phyloP scores from a whole-genome alignment of 2,329 filamentous ascomycete genomes.

The Rachicladosporium sp. region DNA sequence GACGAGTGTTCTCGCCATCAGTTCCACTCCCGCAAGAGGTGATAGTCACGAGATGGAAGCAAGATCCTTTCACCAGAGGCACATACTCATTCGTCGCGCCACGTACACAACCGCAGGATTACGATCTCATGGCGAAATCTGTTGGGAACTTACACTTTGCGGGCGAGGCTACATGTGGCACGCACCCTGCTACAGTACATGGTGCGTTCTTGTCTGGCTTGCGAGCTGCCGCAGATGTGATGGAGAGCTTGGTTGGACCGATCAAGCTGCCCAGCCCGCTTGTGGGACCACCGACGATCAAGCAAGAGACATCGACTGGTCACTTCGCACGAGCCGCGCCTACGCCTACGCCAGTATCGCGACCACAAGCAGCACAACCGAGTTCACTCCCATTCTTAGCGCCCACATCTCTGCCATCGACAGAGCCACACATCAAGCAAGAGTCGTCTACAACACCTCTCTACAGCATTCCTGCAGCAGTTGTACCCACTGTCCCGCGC shows the following conservation, averaged over 20 bases:
- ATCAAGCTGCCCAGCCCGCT: conserved; percentile 67
- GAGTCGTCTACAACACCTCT: conserved; percentile 8
- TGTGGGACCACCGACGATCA: conserved; percentile 43
- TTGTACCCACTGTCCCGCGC: conserved; percentile 11
- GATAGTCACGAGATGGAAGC: conserved; percentile 84
- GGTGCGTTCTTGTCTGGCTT: conserved; percentile 91
- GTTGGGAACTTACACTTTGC: conserved; percentile 89
- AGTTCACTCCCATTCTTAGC: not conserved
- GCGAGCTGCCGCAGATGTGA: conserved; percentile 73
- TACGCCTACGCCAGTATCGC: conserved; percentile 1
- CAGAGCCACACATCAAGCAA: conserved; percentile 14
- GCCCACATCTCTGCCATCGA: not conserved
- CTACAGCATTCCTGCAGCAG: conserved; percentile 3
- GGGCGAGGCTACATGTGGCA: conserved; percentile 90
- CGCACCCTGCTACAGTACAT: conserved; percentile 92
- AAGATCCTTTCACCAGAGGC: conserved; percentile 79
- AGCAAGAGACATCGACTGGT: conserved; percentile 26
- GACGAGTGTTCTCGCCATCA: conserved; percentile 53
- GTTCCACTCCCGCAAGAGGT: conserved; percentile 74
- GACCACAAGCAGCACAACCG: not conserved
- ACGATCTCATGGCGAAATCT: conserved; percentile 75
- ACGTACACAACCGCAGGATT: conserved; percentile 71
- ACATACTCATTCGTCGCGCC: conserved; percentile 92
- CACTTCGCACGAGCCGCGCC: conserved; percentile 35
- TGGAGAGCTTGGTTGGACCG: conserved; percentile 68